These are phyloP conservation scores for Melanomma pulvis-pyrius DNA, from an alignment of 495 filamentous ascomycete species.

Conservation along the genomic window DNA sequence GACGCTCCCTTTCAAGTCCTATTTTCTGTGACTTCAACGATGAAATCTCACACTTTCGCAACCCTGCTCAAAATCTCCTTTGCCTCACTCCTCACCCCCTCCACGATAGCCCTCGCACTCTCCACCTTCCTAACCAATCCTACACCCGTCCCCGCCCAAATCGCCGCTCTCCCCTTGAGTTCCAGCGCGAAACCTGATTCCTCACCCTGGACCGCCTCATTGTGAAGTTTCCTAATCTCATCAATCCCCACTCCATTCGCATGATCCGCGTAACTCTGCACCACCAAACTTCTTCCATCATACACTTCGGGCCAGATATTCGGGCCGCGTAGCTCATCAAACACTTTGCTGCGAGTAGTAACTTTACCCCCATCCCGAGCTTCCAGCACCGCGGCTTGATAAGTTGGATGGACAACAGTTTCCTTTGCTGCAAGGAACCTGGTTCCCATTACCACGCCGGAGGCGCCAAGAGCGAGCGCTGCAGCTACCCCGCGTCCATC, in stretches of 20 bases:
- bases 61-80: conserved; percentile 20
- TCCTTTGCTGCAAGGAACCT: conserved; percentile 68
- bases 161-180: conserved; percentile 63
- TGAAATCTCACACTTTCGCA: background rate
- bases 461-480: conserved; percentile 66
- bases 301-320: conserved; percentile 68
- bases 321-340: conserved; percentile 69
- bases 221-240: conserved; percentile 61
- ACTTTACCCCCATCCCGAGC: conserved; percentile 63
- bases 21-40: too few species aligned
- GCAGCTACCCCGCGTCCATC: conserved; percentile 70
- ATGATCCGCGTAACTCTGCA: conserved; percentile 61
- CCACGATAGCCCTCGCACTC: conserved; percentile 51
- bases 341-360: conserved; percentile 69
- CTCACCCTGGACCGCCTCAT: conserved; percentile 44
- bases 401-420: conserved; percentile 60
- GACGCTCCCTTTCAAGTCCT: too few species aligned
- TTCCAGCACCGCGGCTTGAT: conserved; percentile 61
- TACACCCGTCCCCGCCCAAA: conserved; percentile 64
- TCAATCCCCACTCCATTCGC: conserved; percentile 57
- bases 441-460: conserved; percentile 70
- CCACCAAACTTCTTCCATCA: conserved; percentile 63
- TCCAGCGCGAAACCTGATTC: conserved; percentile 55
- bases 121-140: conserved; percentile 55
- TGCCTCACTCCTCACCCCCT: conserved; percentile 43